Evolutionary conservation across 352 stramenopile genomes (phyloP).

Genomic region (Globisporangium paroecandrum): DNA sequence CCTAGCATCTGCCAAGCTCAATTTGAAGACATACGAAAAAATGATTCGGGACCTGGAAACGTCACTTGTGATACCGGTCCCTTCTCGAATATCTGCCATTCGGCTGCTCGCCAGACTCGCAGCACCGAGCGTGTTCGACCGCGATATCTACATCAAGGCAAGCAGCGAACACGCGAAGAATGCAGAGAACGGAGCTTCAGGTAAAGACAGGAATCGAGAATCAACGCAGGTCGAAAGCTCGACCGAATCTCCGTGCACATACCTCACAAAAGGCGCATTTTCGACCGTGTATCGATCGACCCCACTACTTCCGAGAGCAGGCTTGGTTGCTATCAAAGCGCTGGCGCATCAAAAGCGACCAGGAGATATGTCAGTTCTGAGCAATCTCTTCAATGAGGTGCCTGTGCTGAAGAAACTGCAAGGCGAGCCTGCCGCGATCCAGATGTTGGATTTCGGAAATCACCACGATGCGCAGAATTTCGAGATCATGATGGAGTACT

Average conservation of each 20-base stretch:
- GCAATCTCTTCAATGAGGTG: constrained; percentile 53
- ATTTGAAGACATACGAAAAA: constrained; percentile 25
- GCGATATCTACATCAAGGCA: constrained; percentile 27
- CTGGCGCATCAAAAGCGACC: constrained; percentile 38
- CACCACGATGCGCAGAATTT: constrained; percentile 34
- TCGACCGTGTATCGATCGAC: constrained; percentile 39
- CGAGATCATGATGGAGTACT: constrained; percentile 62
- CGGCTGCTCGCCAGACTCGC: constrained; percentile 36
- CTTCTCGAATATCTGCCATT: constrained; percentile 26
- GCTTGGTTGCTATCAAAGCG: constrained; percentile 47
- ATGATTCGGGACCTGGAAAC: constrained; percentile 33
- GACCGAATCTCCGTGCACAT: constrained; percentile 10
- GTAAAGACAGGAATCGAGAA: not conserved
- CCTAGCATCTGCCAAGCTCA: constrained; percentile 16
- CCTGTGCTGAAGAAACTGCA: constrained; percentile 41
- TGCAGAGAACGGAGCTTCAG: constrained; percentile 1
- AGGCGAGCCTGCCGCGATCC: constrained; percentile 43
- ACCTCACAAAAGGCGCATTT: constrained; percentile 51
- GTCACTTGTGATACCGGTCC: constrained; percentile 23
- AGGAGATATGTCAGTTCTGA: constrained; percentile 41
- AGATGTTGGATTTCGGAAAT: constrained; percentile 63
- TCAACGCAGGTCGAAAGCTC: not conserved
- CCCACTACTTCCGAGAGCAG: constrained; percentile 15
- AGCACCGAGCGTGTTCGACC: constrained; percentile 21
- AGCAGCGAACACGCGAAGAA: not conserved